These are phyloP conservation scores for Novymonas esmeraldas DNA, from an alignment of 208 protist species.

Conservation along the genomic window DNA sequence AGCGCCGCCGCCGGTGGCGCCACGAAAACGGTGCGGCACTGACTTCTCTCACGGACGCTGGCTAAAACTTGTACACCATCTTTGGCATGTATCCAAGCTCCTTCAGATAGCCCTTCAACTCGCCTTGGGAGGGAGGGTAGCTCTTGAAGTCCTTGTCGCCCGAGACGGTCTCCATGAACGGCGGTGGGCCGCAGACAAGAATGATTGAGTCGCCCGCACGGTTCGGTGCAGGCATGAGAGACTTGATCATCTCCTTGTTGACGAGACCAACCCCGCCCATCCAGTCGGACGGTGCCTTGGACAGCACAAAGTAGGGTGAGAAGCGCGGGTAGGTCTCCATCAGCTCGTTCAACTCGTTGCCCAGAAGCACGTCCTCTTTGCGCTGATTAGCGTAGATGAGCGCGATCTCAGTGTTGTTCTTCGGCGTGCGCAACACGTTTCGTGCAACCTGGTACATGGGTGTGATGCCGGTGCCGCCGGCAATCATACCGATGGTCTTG, in stretches of 20 bases:
- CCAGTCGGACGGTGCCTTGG: conserved; percentile 87
- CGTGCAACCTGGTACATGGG: conserved; percentile 94
- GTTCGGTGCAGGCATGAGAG: conserved; percentile 85
- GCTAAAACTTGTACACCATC: conserved; percentile 93
- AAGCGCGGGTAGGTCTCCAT: conserved; percentile 90
- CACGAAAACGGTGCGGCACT: not conserved
- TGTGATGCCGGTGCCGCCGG: conserved; percentile 93
- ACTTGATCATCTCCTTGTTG: conserved; percentile 91
- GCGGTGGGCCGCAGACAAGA: conserved; percentile 86
- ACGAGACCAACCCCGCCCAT: conserved; percentile 90
- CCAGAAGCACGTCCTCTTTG: conserved; percentile 94
- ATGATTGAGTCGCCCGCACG: conserved; percentile 81
- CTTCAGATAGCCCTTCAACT: conserved; percentile 86
- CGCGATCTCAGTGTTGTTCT: conserved; percentile 88
- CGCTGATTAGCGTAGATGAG: conserved; percentile 92
- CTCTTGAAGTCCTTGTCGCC: conserved; percentile 90
- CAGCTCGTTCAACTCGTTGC: conserved; percentile 91
- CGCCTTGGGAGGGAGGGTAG: conserved; percentile 76
- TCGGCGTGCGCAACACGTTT: conserved; percentile 69
- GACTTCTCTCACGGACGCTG: not conserved
- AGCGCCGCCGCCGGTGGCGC: too few species aligned
- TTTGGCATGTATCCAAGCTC: conserved; percentile 87
- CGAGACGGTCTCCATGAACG: conserved; percentile 88
- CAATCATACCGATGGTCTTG: conserved; percentile 93
- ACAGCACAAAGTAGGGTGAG: conserved; percentile 93